Percentiles rank a stretch among this genome's conserved stretches.
These are phyloP conservation scores for Eruca vesicaria DNA, from an alignment of 441 rosid genomes.

Conservation along the genomic window DNA sequence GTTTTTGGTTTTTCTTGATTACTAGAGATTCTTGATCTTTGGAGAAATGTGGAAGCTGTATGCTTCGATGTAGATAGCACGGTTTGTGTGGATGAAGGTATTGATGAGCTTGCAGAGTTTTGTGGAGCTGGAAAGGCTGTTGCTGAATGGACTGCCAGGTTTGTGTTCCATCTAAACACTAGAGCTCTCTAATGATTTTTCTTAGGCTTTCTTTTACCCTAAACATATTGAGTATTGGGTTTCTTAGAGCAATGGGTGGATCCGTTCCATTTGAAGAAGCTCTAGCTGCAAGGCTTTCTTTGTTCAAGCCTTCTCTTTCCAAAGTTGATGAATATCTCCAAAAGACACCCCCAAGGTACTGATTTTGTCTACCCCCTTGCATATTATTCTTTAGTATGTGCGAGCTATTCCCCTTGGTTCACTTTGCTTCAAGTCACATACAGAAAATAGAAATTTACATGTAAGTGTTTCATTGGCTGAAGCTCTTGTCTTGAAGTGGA, in stretches of 20 bases:
- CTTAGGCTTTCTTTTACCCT: not conserved
- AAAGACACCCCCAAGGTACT: conserved; percentile 79
- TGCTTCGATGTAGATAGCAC: conserved; percentile 99
- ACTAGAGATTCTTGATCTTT: conserved; percentile 70
- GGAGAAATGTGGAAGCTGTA: conserved; percentile 81
- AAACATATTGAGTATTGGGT: conserved; percentile 11
- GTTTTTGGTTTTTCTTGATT: conserved; percentile 22
- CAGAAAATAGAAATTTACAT: not conserved
- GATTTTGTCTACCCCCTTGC: conserved; percentile 8
- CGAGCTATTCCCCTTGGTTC: not conserved
- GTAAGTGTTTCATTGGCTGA: not conserved
- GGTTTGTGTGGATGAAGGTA: conserved; percentile 93
- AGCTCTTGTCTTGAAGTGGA: conserved; percentile 2
- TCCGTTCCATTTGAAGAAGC: conserved; percentile 96
- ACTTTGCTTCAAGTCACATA: not conserved
- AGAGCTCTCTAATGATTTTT: conserved; percentile 18
- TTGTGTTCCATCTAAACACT: conserved; percentile 22
- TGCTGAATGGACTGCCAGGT: conserved; percentile 99
- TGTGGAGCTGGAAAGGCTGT: conserved; percentile 99
- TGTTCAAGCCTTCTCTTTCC: conserved; percentile 80
- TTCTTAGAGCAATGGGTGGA: conserved; percentile 94
- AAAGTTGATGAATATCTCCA: conserved; percentile 79
- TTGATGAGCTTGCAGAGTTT: conserved; percentile 96
- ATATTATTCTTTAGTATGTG: conserved; percentile 6
- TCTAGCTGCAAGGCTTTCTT: conserved; percentile 78